Base-by-base conservation (phyloP, 1,284 basidiomycete genomes). In the Apiotrichum veenhuisii region DNA sequence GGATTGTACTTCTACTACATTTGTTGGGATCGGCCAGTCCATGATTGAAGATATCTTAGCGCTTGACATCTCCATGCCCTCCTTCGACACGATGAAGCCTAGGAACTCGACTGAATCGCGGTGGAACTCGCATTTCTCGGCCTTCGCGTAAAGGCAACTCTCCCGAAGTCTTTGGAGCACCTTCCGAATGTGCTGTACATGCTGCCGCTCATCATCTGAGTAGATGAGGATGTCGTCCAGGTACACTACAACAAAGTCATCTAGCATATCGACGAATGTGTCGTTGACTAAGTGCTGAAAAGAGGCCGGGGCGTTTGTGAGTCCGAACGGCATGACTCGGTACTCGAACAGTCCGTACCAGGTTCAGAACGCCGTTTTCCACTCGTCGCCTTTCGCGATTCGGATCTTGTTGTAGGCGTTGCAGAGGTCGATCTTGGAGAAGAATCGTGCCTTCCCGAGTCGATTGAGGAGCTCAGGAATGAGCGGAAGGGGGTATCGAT, bases 51-150 rank as follows among this genome's bases (percentile, higher is more conserved):
- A 30, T 7, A 64, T 0, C 46, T 59, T 5, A 78, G 79, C 2
- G 23, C 27, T 0, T 74, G 77, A 80, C 80, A 82, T 57, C 17
- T 4, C 9, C 20, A 57, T 18, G 3, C 30, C 27, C 2, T 26
- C 44, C 1, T 17, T 17, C 1, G 26, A 18, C 5, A 57, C 23
- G 15, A 44, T 22, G 55, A 76, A 76, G 0, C 81, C 80, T 0
- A 51, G 44, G 37, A 50, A 56, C 11, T 46, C 50, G 10, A 37
- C 25, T 12, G 26, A 4, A 5, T 14, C n/a, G 7, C 4, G 27
- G 54, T 70, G 58, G 57, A 79, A 81, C 38, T 72, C 62, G 61
- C 79, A 80, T 60, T 82, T 82, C 33, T 75, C 67, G 0, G 73
- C 46, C 36, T 78, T 78, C 4, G 72, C 55, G 59, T 65, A 79